These are phyloP conservation scores for Lactarius psammicola DNA, from an alignment of 768 basidiomycete species.

Conservation along the genomic window DNA sequence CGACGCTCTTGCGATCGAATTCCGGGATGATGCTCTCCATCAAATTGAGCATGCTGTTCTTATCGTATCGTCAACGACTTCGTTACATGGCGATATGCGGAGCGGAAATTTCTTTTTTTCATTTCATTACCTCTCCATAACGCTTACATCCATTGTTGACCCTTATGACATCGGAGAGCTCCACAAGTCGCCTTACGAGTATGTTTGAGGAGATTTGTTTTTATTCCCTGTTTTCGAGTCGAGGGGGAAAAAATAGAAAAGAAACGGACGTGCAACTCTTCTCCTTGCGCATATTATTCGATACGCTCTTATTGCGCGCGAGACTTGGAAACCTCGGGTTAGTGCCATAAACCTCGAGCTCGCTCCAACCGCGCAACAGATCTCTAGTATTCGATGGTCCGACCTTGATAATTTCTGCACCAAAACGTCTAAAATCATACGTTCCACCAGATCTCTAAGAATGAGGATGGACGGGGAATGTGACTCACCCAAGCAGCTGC, in stretches of 20 bases:
- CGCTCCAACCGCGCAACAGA: constrained; percentile 68
- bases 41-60: constrained; percentile 62
- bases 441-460: not conserved
- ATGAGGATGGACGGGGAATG: not conserved
- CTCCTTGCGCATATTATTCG: constrained; percentile 58
- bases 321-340: constrained; percentile 76
- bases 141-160: constrained; percentile 71
- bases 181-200: constrained; percentile 58
- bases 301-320: constrained; percentile 68
- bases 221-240: not conserved
- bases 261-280: constrained; percentile 50
- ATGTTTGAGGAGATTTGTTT: constrained; percentile 36
- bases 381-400: constrained; percentile 64
- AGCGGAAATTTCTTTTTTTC: not conserved
- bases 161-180: constrained; percentile 59
- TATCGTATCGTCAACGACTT: not conserved
- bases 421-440: not conserved
- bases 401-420: constrained; percentile 71
- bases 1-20: constrained; percentile 69
- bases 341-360: constrained; percentile 65
- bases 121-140: constrained; percentile 60
- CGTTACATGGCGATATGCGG: not conserved
- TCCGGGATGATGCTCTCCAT: constrained; percentile 79
- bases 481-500: constrained; percentile 61
- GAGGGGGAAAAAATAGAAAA: not conserved